Conservation (phyloP, 1,284 basidiomycete genomes). For the Papiliotrema nemorosa region DNA sequence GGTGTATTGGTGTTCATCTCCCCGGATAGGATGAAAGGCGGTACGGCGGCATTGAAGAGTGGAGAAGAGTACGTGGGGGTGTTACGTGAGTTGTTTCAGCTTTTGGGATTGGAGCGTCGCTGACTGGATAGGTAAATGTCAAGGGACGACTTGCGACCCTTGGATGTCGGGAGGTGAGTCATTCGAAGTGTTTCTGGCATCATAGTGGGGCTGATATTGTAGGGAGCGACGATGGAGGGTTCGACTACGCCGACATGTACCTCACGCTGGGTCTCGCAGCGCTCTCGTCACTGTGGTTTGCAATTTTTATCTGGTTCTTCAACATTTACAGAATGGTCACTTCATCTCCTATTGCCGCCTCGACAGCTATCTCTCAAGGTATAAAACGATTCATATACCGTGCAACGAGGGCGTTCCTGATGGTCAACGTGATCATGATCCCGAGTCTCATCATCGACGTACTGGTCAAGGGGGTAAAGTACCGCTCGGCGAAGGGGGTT, state of each 20-base stretch:
- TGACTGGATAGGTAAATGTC: constrained; percentile 14
- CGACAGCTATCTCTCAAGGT: neutral
- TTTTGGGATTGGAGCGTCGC: neutral
- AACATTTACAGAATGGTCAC: constrained; percentile 9
- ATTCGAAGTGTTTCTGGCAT: neutral
- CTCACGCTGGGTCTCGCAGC: constrained; percentile 20
- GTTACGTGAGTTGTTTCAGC: constrained; percentile 16
- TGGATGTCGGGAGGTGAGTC: constrained; percentile 15
- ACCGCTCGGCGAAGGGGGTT: neutral
- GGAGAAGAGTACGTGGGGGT: constrained; percentile 15
- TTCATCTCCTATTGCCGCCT: neutral
- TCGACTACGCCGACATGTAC: constrained; percentile 15
- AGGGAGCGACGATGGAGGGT: neutral
- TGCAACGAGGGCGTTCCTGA: neutral
- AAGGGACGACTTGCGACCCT: constrained; percentile 11
- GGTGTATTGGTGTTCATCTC: constrained; percentile 7
- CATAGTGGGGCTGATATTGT: neutral
- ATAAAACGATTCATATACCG: constrained; percentile 3
- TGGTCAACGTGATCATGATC: constrained; percentile 9
- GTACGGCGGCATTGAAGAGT: constrained; percentile 4
- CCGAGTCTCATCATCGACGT: constrained; percentile 6
- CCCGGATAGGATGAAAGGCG: constrained; percentile 10
- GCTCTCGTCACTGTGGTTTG: constrained; percentile 17
- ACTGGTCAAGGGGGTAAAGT: constrained; percentile 1
- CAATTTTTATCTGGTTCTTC: constrained; percentile 18